Conservation (phyloP, 2,329 filamentous ascomycete species). For the Aureobasidium sp. region DNA sequence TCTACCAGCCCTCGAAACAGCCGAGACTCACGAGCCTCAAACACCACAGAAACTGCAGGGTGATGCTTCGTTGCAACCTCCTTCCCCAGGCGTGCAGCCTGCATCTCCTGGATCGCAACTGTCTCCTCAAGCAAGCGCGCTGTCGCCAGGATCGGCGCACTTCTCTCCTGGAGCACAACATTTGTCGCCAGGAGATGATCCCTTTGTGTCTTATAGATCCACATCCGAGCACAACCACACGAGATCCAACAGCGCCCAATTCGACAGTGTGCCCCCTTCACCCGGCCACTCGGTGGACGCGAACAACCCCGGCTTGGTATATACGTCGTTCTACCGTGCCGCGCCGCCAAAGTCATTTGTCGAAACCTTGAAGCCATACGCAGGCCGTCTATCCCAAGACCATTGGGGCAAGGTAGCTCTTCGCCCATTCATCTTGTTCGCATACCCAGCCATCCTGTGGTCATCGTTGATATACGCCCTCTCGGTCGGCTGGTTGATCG, state of each 20-base stretch:
- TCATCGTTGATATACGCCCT: slow-evolving; percentile 76
- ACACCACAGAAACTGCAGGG: not conserved
- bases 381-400: slow-evolving; percentile 70
- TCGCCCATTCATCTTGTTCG: slow-evolving; percentile 77
- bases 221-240: not conserved
- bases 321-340: slow-evolving; percentile 64
- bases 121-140: not conserved
- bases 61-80: not conserved
- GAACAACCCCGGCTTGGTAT: slow-evolving; percentile 32
- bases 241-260: slow-evolving; percentile 1
- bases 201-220: slow-evolving; percentile 2
- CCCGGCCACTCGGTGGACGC: not conserved
- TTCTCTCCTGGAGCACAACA: not conserved
- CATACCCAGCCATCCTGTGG: slow-evolving; percentile 87
- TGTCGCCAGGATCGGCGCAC: not conserved
- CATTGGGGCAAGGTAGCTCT: slow-evolving; percentile 71
- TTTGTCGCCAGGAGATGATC: slow-evolving; percentile 5
- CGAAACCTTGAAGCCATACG: slow-evolving; percentile 68
- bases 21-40: not conserved
- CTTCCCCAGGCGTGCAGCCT: not conserved
- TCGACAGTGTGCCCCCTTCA: not conserved
- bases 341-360: slow-evolving; percentile 63
- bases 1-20: slow-evolving; percentile 4
- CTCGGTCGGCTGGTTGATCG: slow-evolving; percentile 91
- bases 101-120: not conserved